Evolutionary conservation across 495 filamentous ascomycete genomes (phyloP).

Genomic region (Hyaloscypha finlandica): DNA sequence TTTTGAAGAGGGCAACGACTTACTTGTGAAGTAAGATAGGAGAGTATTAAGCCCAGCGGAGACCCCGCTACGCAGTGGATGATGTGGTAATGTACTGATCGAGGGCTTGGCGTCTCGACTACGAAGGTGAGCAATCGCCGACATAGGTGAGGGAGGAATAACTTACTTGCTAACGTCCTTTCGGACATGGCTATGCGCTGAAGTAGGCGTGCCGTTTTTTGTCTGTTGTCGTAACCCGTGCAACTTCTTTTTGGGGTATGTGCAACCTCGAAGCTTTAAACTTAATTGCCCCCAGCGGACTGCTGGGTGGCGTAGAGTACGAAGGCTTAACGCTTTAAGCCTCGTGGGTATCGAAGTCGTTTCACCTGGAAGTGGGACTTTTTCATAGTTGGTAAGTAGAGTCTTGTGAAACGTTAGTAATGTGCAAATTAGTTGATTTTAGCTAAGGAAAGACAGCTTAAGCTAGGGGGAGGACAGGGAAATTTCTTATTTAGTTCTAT

Average conservation of each 20-base stretch:
- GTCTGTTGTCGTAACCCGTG: not conserved
- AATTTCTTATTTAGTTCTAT: not conserved
- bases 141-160: not conserved
- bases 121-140: not conserved
- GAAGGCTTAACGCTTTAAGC: too few relatives aligned
- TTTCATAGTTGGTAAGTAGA: not conserved
- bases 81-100: too few relatives aligned
- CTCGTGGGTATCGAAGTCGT: too few relatives aligned
- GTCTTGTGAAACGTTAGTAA: not conserved
- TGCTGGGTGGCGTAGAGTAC: too few relatives aligned
- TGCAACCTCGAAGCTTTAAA: not conserved
- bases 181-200: not conserved
- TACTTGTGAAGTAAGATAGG: too few relatives aligned
- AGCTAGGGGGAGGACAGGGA: not conserved
- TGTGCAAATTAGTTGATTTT: not conserved
- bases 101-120: not conserved
- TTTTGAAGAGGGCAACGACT: too few relatives aligned
- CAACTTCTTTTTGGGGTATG: not conserved
- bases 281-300: too few relatives aligned
- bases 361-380: not conserved
- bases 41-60: too few relatives aligned
- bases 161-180: not conserved
- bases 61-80: too few relatives aligned
- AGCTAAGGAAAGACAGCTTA: not conserved
- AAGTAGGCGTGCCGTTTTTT: not conserved